Base-by-base conservation (phyloP, 2,329 filamentous ascomycete species). In the Sporothrix curviconia region DNA sequence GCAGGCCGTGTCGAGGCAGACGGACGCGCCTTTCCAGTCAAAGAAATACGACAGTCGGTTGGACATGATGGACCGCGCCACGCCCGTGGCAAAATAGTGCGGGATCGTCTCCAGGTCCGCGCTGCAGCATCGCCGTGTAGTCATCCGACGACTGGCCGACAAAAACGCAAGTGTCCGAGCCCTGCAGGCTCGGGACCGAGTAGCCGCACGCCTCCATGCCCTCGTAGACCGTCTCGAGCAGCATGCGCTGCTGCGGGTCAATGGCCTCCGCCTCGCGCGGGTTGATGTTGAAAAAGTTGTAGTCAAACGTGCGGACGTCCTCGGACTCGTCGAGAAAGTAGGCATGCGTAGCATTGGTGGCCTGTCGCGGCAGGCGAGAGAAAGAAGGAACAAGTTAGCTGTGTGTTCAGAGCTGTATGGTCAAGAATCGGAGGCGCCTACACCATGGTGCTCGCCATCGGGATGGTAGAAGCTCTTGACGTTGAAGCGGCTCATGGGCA, bases 1-100 rank as follows among this genome's bases (percentile, higher is more conserved):
- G 59, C 73, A 75, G 6, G 70, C 73, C 11, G 72, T 72, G 51
- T 74, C 68, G 28, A 73, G 60, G 14, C 69, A 68, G 40, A 71
- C 63, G 57, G 70, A 72, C 0, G 72, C 67, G 0, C 72, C 72
- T 6, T 62, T 61, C 42, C 72, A 59, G 53, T 75, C 60, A 36
- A 70, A 72, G 44, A 69, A 66, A 60, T 72, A 70, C 1, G 68
- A 69, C 9, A 70, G 58, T 2, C 72, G 64, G 62, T 73, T 73
- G 5, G 70, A 64, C 24, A 70, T 50, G 28, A 71, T 69, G 42
- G 61, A 62, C 1, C 59, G 58, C 12, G 62, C 63, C 0, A 61
- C 65, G 2, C 71, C 71, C 3, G 66, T 68, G 1, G 63, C 64
- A 7, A 60, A 55, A 57, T 70, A 63, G 19, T 34, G 40, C 5